Evolutionary conservation across 2,329 filamentous ascomycete species (phyloP), one percentile per base, ranked within the genome.

Genomic region (Fusarium duplospermum): DNA sequence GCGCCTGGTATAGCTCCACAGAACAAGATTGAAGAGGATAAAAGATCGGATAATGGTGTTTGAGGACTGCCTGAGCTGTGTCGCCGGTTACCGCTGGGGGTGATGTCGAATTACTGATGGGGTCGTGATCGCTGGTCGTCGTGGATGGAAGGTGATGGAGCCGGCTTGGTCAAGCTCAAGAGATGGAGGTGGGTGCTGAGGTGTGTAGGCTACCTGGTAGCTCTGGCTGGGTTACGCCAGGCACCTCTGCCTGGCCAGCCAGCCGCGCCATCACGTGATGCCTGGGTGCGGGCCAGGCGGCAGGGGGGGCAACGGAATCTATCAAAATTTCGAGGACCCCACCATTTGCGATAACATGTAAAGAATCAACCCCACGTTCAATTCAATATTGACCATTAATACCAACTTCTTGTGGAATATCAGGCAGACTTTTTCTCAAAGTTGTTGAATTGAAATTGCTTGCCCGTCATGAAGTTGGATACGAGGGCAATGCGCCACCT

Each of bases 401-500:
- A 60, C 38, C 18, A 20, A 31, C 45, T 20, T 56, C 45, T 29
- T 67, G 18, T 65, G 33, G 16, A 59, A 57, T 18, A 52, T 11
- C 20, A 36, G 13, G 29, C 54, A 57, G 16, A 9, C 16, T 62
- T 35, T 27, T 45, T 52, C 7, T 33, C 13, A 18, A 11, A 47
- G 18, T 4, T 27, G 20, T 27, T 18, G 33, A 16, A 54, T 20
- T 18, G 10, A 4, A 22, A 61, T 35, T 29, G 10, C 8, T n/a
- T 11, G 35, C 33, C 67, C 80, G 84, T 69, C 74, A 99, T 99
- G 96, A 97, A 96, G 87, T 91, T 99, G 82, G 95, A 99, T 82
- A 95, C 96, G 59, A 95, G 95, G 82, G 93, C 94, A 59, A 92
- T 99, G 86, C 95, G 97, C 82, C 96, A 99, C 84, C 90, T 99